Evolutionary conservation across 2,329 filamentous ascomycete species (phyloP).

Genomic region (Fusarium chuoi): DNA sequence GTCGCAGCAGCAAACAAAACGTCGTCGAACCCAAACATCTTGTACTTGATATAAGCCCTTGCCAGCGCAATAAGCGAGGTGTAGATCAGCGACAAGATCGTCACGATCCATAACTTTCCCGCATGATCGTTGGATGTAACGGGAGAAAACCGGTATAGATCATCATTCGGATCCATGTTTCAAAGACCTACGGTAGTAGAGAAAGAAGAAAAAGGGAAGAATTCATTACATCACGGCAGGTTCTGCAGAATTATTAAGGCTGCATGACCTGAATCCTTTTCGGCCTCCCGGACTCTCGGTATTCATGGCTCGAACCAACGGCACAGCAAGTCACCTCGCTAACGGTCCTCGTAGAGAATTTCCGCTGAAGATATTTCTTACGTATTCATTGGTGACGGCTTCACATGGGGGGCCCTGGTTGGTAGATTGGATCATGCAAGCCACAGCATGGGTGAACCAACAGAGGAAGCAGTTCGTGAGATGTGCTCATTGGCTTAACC

Average conservation of each 20-base stretch:
- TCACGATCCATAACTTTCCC: constrained; percentile 36
- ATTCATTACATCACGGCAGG: neutral
- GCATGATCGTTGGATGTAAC: constrained; percentile 33
- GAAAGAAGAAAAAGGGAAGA: neutral
- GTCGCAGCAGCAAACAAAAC: constrained; percentile 17
- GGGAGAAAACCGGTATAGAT: constrained; percentile 20
- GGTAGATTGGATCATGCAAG: neutral
- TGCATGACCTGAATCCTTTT: neutral
- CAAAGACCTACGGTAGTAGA: neutral
- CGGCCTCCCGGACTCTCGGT: neutral
- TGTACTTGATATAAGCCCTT: constrained; percentile 36
- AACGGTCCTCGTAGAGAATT: neutral
- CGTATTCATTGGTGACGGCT: neutral
- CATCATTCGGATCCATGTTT: constrained; percentile 16
- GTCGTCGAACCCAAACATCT: constrained; percentile 37
- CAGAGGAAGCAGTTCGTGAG: neutral
- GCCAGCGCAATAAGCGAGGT: constrained; percentile 20
- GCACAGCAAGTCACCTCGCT: neutral
- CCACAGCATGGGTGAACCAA: neutral
- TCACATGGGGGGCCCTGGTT: neutral
- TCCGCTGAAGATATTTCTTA: neutral
- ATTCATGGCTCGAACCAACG: neutral
- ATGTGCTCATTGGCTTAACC: neutral
- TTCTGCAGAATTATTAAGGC: neutral
- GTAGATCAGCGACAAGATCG: constrained; percentile 38